Base-by-base conservation (phyloP, 2,329 filamentous ascomycete species). In the Penicillium frequentans region DNA sequence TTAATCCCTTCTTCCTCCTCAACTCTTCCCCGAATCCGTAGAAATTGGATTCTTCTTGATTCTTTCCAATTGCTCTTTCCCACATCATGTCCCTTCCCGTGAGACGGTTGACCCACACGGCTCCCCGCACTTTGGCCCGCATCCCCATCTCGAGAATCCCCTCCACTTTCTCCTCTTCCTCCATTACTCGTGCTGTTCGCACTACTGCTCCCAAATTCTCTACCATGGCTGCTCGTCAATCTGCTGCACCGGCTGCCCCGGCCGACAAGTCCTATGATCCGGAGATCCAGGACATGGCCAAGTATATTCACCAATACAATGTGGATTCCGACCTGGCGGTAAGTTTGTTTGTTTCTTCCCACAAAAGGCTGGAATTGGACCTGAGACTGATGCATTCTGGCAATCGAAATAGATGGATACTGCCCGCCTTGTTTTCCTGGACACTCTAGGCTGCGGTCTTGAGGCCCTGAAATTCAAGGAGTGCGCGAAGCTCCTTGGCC, bases 391-490 rank as follows among this genome's bases (percentile, higher is more conserved):
- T 43, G 19, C 14, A 31, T 45, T 5, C 19, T 31, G 42, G 19
- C 14, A n/a, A 35, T 19, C n/a, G 35, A 1, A 24, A 19, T 35
- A 77, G 75, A 96, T 90, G 74, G 95, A 99, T 77, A 99, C 95
- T 49, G 95, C 95, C 62, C 89, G 95, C 79, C 93, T 92, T 82
- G 93, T 98, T 67, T 92, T 99, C 77, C 86, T 98, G 72, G 95
- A 99, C 77, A 98, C 95, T 55, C 85, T 99, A 48, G 95, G 95
- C 72, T 99, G 95, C 77, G 95, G 95, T 74, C 87, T 99, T 62
- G 93, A 98, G 81, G 95, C 91, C 66, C 85, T 99, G 72, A 88
- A 89, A 68, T 99, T 99, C 82, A 91, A 93, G 77, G 91, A 97
- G 79, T 98, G 95, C 84, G 87, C 89, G 64, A 97, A 97, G 81